Evolutionary conservation across 2,329 filamentous ascomycete genomes (phyloP), one percentile per base, ranked within the genome.

Genomic region (Penicillium sp.): DNA sequence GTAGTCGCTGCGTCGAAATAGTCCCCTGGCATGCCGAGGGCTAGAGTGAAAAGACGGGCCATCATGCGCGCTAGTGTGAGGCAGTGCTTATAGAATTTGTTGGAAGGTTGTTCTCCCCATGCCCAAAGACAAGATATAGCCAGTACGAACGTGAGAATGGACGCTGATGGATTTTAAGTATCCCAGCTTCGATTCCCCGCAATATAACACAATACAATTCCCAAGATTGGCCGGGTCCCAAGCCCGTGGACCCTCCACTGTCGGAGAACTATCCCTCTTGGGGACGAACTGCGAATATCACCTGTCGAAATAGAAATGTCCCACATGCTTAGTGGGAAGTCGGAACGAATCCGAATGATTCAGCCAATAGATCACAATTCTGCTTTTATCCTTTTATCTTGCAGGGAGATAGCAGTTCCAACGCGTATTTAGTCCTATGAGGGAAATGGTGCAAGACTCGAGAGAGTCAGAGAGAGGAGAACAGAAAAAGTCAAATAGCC

Each of bases 1-100:
- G 72, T 75, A 14, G 77, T 75, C 45, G 80, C 76, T 3, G 67
- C 65, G 52, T 83, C 80, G 58, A 83, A 83, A 46, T 78, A 77
- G 29, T 73, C 59, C 57, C 84, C 80, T 0, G 75, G 71, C 3
- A 83, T 66, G 10, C 74, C 73, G 2, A 84, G 69, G 4, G 75
- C 76, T 2, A 84, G 68, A 0, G 81, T 80, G 56, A 84, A 81
- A 6, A 75, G 66, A 4, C 71, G 68, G 2, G 80, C 73, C 28
- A 84, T 61, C 30, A 70, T 72, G 18, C 81, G 71, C 0, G 80
- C 76, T 1, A 84, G 68, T 0, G 56, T 67, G 10, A 84, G 67
- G 31, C 62, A 52, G 0, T 16, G 45, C 30, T 60, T 49, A 46
- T 57, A 60, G 42, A 61, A 64, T 22, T 57, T 41, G n/a, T n/a